Evolutionary conservation across 805 yeast species (phyloP).

Genomic region (Metschnikowia borealis): DNA sequence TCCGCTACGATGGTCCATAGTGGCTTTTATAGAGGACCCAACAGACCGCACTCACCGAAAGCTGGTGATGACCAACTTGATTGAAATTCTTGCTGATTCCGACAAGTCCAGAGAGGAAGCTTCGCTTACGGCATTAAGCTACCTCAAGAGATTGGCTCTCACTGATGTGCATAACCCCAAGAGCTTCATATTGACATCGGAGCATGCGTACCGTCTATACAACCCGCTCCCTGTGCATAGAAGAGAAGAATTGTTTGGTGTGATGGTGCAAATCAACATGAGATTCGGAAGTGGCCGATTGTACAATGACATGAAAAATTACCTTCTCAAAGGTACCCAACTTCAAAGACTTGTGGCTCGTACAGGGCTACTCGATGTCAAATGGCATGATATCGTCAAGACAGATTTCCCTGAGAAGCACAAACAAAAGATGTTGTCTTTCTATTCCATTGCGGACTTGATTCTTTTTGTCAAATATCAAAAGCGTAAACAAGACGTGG

Average conservation of each 20-base stretch:
- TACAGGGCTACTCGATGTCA: constrained; percentile 34
- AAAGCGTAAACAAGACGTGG: constrained; percentile 25
- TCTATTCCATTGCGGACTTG: constrained; percentile 27
- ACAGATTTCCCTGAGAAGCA: constrained; percentile 17
- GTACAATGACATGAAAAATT: constrained; percentile 19
- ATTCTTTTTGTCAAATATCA: constrained; percentile 21
- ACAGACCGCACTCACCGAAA: constrained; percentile 13
- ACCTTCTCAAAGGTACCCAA: constrained; percentile 26
- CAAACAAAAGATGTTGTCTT: constrained; percentile 27
- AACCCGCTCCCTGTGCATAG: not conserved
- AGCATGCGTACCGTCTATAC: not conserved
- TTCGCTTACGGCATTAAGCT: constrained; percentile 22
- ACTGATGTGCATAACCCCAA: constrained; percentile 21
- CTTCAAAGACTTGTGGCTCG: constrained; percentile 31
- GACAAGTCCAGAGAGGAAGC: constrained; percentile 14
- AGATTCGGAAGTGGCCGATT: constrained; percentile 20
- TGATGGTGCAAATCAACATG: constrained; percentile 30
- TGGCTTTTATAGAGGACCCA: constrained; percentile 27
- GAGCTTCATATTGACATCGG: constrained; percentile 15
- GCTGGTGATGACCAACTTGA: constrained; percentile 17
- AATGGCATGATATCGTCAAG: constrained; percentile 34
- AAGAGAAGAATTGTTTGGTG: constrained; percentile 25
- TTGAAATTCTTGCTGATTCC: constrained; percentile 10
- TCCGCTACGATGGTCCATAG: constrained; percentile 23
- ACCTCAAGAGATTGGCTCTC: constrained; percentile 24